phyloP scores from a whole-genome alignment of 345 rosid genomes.

The thale cress (Arabidopsis thaliana) region TAIR10.1 NC_003075.7:11492001-11492500 shows the following conservation, averaged over 20 bases:
- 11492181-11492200: not conserved
- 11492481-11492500: slow-evolving; percentile 41
- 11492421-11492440: slow-evolving; percentile 33
- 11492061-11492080: slow-evolving; percentile 42
- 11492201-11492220: not conserved
- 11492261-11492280: slow-evolving; percentile 52
- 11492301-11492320: slow-evolving; percentile 54
- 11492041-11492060: slow-evolving; percentile 24
- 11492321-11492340: slow-evolving; percentile 54
- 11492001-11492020: slow-evolving; percentile 39
- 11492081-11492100: slow-evolving; percentile 26
- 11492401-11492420: slow-evolving; percentile 30
- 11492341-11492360: slow-evolving; percentile 38
- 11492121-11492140: not conserved
- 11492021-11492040: slow-evolving; percentile 15
- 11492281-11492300: slow-evolving; percentile 46
- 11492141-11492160: slow-evolving; percentile 1
- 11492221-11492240: slow-evolving; percentile 16
- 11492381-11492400: slow-evolving; percentile 20
- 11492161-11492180: not conserved
- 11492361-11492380: slow-evolving; percentile 29
- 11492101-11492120: slow-evolving; percentile 7
- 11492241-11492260: slow-evolving; percentile 8
- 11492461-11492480: slow-evolving; percentile 18
- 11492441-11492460: slow-evolving; percentile 36